Percentiles rank a stretch among this genome's conserved stretches.
Evolutionary conservation across 139 green algal genomes (phyloP).

Genomic region (Spirogloea muscicola): DNA sequence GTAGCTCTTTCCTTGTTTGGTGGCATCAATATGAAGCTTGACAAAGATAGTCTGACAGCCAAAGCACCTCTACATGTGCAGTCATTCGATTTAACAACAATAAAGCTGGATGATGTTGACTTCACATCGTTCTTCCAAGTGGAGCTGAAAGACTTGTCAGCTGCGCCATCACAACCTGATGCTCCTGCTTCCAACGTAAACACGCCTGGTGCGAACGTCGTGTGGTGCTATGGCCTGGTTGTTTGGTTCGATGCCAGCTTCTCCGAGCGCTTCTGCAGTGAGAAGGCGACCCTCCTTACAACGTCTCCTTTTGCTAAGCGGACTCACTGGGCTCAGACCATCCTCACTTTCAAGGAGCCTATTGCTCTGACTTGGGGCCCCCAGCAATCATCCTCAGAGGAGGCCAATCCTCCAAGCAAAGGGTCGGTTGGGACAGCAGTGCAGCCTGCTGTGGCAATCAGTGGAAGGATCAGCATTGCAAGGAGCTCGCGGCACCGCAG

Average conservation of each 20-base stretch:
- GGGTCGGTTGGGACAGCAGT: background rate
- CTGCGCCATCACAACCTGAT: background rate
- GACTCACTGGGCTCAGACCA: conserved; percentile 93
- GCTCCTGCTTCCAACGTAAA: background rate
- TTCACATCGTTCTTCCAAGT: conserved; percentile 76
- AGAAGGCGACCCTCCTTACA: conserved; percentile 68
- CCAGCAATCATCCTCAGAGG: too few relatives aligned
- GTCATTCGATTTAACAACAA: conserved; percentile 70
- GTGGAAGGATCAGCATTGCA: conserved; percentile 41
- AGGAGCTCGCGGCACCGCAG: conserved; percentile 22
- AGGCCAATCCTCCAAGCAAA: background rate
- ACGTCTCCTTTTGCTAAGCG: conserved; percentile 64
- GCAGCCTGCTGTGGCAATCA: conserved; percentile 13
- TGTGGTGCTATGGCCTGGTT: conserved; percentile 60
- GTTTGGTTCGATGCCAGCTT: conserved; percentile 95
- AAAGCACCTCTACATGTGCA: conserved; percentile 4
- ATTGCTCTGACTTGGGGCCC: conserved; percentile 47
- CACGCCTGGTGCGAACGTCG: background rate
- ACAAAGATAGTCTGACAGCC: too few relatives aligned
- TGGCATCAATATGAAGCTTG: too few relatives aligned
- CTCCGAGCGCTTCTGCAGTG: conserved; percentile 70
- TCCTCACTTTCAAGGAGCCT: conserved; percentile 61
- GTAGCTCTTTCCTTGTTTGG: too few relatives aligned
- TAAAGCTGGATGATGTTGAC: conserved; percentile 67
- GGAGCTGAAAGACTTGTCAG: background rate